Evolutionary conservation across 129 eudicot species (phyloP).

Genomic region (Silybum marianum): DNA sequence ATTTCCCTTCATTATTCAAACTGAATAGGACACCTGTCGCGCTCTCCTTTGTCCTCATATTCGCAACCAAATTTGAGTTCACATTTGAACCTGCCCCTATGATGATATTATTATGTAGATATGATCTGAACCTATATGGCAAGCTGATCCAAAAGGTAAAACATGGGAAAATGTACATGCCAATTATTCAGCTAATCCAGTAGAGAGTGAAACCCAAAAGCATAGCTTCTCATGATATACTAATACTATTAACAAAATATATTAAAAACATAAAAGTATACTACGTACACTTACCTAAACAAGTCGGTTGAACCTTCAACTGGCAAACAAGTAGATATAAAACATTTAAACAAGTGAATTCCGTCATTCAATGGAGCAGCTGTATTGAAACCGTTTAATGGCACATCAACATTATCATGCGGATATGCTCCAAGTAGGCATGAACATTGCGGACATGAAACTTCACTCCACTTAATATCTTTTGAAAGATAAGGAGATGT

Average conservation of each 20-base stretch:
- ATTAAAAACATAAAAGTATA: background rate
- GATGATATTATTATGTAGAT: background rate
- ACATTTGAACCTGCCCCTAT: too few species aligned
- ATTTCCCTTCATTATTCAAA: too few species aligned
- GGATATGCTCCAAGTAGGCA: slow-evolving; percentile 86
- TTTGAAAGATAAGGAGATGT: slow-evolving; percentile 69
- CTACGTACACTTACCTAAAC: slow-evolving; percentile 51
- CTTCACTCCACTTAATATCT: slow-evolving; percentile 69
- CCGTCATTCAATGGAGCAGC: slow-evolving; percentile 58
- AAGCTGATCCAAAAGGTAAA: background rate
- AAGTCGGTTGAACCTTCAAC: slow-evolving; percentile 46
- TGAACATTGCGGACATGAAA: slow-evolving; percentile 77
- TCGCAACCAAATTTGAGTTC: too few species aligned
- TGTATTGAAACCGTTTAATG: slow-evolving; percentile 30
- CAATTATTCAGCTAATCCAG: background rate
- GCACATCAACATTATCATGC: slow-evolving; percentile 34
- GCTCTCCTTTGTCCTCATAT: too few species aligned
- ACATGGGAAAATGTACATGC: background rate
- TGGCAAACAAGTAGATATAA: slow-evolving; percentile 66
- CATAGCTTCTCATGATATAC: background rate
- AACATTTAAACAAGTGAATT: slow-evolving; percentile 78
- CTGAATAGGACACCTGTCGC: too few species aligned
- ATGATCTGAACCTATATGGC: slow-evolving; percentile 8
- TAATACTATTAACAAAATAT: background rate
- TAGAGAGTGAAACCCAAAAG: background rate